These are phyloP conservation scores for Paraurostyla sp. DNA, from an alignment of 73 alveolate species.

Conservation along the genomic window DNA sequence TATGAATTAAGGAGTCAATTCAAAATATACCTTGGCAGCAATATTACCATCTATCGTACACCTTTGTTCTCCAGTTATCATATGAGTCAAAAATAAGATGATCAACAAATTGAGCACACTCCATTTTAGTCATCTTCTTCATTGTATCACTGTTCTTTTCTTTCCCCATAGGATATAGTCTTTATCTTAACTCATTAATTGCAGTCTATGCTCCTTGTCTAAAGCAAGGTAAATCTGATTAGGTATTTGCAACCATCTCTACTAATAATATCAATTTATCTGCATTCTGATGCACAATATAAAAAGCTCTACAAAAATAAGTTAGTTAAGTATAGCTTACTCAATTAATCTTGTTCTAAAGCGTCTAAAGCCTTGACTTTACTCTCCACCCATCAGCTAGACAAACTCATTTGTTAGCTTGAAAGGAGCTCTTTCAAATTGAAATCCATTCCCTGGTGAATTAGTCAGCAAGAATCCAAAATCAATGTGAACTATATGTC, in stretches of 20 bases:
- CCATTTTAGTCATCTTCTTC: conserved; percentile 81
- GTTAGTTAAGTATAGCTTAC: neutral
- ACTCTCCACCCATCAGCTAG: conserved; percentile 81
- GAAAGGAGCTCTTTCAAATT: conserved; percentile 87
- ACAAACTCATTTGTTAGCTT: conserved; percentile 82
- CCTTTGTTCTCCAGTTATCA: conserved; percentile 90
- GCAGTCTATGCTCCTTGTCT: conserved; percentile 77
- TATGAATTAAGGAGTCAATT: too few relatives aligned
- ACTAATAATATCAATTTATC: conserved; percentile 70
- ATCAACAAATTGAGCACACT: conserved; percentile 79
- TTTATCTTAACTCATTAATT: conserved; percentile 75
- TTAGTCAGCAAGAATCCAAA: conserved; percentile 93
- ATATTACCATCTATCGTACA: conserved; percentile 90
- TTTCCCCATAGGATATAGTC: conserved; percentile 73
- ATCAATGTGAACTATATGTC: conserved; percentile 93
- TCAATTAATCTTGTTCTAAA: conserved; percentile 73
- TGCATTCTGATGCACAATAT: conserved; percentile 78
- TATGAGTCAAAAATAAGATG: conserved; percentile 70
- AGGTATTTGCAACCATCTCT: conserved; percentile 20
- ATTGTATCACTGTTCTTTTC: neutral
- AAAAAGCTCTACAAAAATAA: conserved; percentile 62
- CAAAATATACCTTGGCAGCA: conserved; percentile 90
- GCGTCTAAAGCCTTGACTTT: conserved; percentile 76
- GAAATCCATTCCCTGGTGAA: conserved; percentile 90
- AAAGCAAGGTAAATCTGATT: conserved; percentile 79